phyloP scores from a whole-genome alignment of 1,284 basidiomycete species.

The Malassezia sp. region DNA sequence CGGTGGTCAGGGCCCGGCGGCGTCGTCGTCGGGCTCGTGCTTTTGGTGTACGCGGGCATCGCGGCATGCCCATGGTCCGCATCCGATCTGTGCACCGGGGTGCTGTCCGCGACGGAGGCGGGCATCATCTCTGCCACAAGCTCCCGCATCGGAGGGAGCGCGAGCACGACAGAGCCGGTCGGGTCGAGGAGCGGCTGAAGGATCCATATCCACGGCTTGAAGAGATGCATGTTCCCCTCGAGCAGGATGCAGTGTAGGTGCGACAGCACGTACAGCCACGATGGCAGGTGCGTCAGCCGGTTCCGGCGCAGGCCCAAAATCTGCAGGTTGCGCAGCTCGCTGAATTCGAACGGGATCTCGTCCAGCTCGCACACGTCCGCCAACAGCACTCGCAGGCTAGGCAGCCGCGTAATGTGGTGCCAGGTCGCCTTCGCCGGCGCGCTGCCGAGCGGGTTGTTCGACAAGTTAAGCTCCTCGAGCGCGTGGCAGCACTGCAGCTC shows the following conservation, averaged over 20 bases:
- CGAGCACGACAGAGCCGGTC: too few relatives aligned
- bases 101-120: too few relatives aligned
- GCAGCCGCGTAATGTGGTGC: slow-evolving; percentile 64
- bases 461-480: slow-evolving; percentile 88
- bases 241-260: slow-evolving; percentile 74
- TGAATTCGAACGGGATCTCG: slow-evolving; percentile 54
- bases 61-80: too few relatives aligned
- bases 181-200: slow-evolving; percentile 49
- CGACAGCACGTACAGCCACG: slow-evolving; percentile 77
- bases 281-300: slow-evolving; percentile 73
- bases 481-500: slow-evolving; percentile 62
- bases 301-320: slow-evolving; percentile 79
- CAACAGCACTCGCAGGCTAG: slow-evolving; percentile 69
- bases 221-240: slow-evolving; percentile 80
- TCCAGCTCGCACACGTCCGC: slow-evolving; percentile 73
- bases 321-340: slow-evolving; percentile 57
- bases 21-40: too few relatives aligned
- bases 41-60: too few relatives aligned
- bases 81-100: too few relatives aligned
- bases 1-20: too few relatives aligned
- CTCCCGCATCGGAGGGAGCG: too few relatives aligned
- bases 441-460: slow-evolving; percentile 64
- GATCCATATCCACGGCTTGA: slow-evolving; percentile 76
- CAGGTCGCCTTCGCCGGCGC: slow-evolving; percentile 56
- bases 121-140: too few relatives aligned